Evolutionary conservation across 129 eudicot species (phyloP).

Genomic region (Deinandra increscens): DNA sequence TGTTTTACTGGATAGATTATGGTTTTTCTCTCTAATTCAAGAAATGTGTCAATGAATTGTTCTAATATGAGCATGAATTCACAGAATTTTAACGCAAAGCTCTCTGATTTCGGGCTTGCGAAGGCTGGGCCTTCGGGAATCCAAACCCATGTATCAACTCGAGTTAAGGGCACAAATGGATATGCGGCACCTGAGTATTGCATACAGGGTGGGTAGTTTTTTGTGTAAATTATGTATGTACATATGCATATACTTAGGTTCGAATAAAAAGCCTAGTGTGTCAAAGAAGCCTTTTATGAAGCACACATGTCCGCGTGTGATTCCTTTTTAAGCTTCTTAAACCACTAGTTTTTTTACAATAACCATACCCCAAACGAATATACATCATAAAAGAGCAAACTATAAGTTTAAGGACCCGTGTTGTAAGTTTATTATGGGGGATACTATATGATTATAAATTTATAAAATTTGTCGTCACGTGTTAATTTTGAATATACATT

Average conservation of each 20-base stretch:
- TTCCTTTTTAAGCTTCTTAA: too few species aligned
- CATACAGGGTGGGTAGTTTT: constrained; percentile 64
- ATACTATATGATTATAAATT: too few species aligned
- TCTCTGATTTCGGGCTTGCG: constrained; percentile 93
- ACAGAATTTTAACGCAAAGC: constrained; percentile 89
- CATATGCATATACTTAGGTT: not conserved
- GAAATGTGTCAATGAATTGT: not conserved
- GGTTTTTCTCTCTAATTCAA: not conserved
- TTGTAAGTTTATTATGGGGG: too few species aligned
- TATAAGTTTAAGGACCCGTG: not conserved
- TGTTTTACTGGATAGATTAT: not conserved
- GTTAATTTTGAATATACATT: too few species aligned
- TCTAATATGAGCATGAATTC: constrained; percentile 12
- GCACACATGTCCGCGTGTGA: too few species aligned
- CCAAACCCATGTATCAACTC: constrained; percentile 89
- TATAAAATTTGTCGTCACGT: too few species aligned
- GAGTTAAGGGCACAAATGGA: constrained; percentile 90
- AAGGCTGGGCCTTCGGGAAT: constrained; percentile 91
- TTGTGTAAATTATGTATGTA: not conserved
- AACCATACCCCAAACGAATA: too few species aligned
- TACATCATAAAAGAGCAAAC: not conserved
- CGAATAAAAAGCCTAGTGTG: too few species aligned
- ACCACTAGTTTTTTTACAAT: too few species aligned
- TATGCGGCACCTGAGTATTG: constrained; percentile 97
- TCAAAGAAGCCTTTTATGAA: too few species aligned